Base-by-base conservation (phyloP, 169 alveolate species). In the Eimeria necatrix region DNA sequence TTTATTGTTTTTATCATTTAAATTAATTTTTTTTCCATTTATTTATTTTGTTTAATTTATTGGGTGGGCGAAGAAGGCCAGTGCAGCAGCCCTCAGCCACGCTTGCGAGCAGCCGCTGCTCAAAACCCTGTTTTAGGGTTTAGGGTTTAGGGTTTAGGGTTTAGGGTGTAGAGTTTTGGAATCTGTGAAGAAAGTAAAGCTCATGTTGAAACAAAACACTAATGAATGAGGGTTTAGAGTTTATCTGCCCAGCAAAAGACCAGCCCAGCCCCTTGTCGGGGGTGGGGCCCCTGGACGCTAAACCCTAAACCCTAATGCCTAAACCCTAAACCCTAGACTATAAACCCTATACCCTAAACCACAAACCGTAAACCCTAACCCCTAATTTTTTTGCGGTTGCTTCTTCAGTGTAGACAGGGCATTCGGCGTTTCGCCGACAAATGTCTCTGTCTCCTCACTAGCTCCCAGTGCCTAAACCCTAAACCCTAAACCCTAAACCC, bases 401-500 rank as follows among this genome's bases (percentile, higher is more conserved):
- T 61, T 4, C 4, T 61, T 61, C n/a, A 18, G n/a, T 61, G 12
- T 20, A 26, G 73, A 18, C 73, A 26, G 73, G 32, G 73, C n/a
- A 18, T 4, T 20, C 73, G 6, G 64, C 7, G 73, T 26, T 61
- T 61, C 73, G 24, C 73, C 4, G 73, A 18, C 32, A 14, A 61
- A 26, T 26, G 73, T 14, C 12, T 20, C 73, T 18, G 12, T 61
- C n/a, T 26, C 22, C 73, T 61, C 32, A n/a, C n/a, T n/a, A n/a
- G n/a, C n/a, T n/a, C n/a, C n/a, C n/a, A n/a, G n/a, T n/a, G n/a
- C n/a, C n/a, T 48, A n/a, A 48, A 9, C 81, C 51, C 81, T n/a
- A 71, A 24, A 32, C 53, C 81, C 81, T 56, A 56, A 8, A 56
- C 64, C 64, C 64, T 71, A 32, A 71, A 71, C 81, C 73, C 81